Evolutionary conservation across 495 filamentous ascomycete species (phyloP).

Genomic region (Cudoniella acicularis): DNA sequence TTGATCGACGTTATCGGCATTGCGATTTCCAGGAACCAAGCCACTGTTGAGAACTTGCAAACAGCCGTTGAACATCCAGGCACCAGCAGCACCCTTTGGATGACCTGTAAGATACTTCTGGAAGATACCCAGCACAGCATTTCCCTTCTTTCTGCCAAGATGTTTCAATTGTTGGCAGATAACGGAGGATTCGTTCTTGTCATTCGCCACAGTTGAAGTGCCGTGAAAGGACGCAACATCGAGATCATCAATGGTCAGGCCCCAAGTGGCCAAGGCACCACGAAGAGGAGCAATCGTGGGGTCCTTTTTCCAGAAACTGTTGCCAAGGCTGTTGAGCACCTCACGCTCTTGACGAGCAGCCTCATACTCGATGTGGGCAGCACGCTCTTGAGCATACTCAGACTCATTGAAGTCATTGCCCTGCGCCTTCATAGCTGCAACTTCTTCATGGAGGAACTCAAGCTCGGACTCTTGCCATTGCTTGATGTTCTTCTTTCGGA

Average conservation of each 20-base stretch:
- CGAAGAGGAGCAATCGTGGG: slow-evolving; percentile 89
- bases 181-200: slow-evolving; percentile 99
- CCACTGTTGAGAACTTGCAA: slow-evolving; percentile 91
- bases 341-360: slow-evolving; percentile 88
- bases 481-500: slow-evolving; percentile 86
- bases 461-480: slow-evolving; percentile 95
- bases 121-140: slow-evolving; percentile 95
- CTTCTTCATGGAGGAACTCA: slow-evolving; percentile 87
- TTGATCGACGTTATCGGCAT: slow-evolving; percentile 95
- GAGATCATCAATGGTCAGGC: slow-evolving; percentile 94
- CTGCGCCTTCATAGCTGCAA: slow-evolving; percentile 84
- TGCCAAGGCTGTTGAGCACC: slow-evolving; percentile 83
- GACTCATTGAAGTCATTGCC: slow-evolving; percentile 66
- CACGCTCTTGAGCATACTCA: slow-evolving; percentile 83
- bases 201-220: slow-evolving; percentile 96
- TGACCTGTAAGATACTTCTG: slow-evolving; percentile 99
- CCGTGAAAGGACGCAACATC: slow-evolving; percentile 96
- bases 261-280: slow-evolving; percentile 94
- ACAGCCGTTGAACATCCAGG: slow-evolving; percentile 99
- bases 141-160: slow-evolving; percentile 91
- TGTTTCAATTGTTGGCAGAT: slow-evolving; percentile 96
- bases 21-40: slow-evolving; percentile 93
- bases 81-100: slow-evolving; percentile 97
- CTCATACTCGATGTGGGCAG: slow-evolving; percentile 83
- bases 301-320: slow-evolving; percentile 98